Conservation (phyloP, 495 filamentous ascomycete species). For the Penicillium cataractarum region DNA sequence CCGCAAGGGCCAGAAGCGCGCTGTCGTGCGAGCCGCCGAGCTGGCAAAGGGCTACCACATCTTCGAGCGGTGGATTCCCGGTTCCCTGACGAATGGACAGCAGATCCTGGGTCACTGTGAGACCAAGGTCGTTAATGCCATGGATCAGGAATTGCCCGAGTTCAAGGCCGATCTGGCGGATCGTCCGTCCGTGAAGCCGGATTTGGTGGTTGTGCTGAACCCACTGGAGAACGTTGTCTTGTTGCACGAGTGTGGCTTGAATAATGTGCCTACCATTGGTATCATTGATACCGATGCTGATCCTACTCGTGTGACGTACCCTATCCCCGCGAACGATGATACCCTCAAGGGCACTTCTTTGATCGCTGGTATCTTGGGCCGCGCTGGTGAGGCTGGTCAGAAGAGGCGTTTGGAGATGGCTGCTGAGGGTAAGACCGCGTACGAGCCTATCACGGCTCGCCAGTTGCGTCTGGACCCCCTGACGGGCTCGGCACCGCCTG, state of each 20-base stretch:
- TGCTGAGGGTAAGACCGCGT: conserved; percentile 58
- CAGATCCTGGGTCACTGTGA: conserved; percentile 73
- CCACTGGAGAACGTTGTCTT: conserved; percentile 88
- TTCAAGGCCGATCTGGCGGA: conserved; percentile 67
- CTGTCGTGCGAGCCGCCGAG: conserved; percentile 79
- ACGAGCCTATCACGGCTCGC: conserved; percentile 47
- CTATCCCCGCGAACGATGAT: conserved; percentile 96
- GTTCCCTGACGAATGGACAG: conserved; percentile 88
- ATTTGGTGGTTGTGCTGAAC: conserved; percentile 91
- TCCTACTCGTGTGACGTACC: conserved; percentile 93
- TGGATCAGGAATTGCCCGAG: conserved; percentile 65
- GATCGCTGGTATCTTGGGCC: conserved; percentile 82
- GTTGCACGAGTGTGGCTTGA: conserved; percentile 86
- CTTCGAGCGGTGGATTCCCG: conserved; percentile 93
- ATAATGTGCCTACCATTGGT: conserved; percentile 91
- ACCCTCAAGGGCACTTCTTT: conserved; percentile 80
- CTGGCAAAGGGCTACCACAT: conserved; percentile 81
- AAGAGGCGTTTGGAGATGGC: conserved; percentile 63
- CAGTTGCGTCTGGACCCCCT: conserved; percentile 36
- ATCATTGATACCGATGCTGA: conserved; percentile 93
- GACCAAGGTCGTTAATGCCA: conserved; percentile 70
- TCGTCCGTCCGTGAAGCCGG: conserved; percentile 71
- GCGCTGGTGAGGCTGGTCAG: conserved; percentile 81
- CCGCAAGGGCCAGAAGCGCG: conserved; percentile 71
- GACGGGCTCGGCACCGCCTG: conserved; percentile 23